A percentile compares a stretch with the other conserved stretches of the same genome.
These are phyloP conservation scores for Cylindrotheca closterium DNA, from an alignment of 108 stramenopile genomes.

Conservation along the genomic window DNA sequence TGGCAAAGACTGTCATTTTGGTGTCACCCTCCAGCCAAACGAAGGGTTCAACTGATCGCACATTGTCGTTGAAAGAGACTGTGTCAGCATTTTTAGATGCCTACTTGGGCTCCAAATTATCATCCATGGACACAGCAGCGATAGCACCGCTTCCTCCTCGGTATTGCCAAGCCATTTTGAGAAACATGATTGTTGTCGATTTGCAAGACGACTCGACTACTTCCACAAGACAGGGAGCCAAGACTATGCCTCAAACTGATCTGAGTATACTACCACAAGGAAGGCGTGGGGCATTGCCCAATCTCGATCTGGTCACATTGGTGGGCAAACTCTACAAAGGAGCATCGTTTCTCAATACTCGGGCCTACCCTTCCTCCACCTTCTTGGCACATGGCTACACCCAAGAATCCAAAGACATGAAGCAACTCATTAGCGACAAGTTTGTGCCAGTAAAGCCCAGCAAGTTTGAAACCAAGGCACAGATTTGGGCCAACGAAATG, in stretches of 20 bases:
- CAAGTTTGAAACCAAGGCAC: not conserved
- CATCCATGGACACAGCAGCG: not conserved
- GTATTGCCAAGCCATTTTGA: slow-evolving; percentile 54
- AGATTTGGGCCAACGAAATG: slow-evolving; percentile 48
- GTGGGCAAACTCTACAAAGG: slow-evolving; percentile 23
- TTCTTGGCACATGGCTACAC: slow-evolving; percentile 25
- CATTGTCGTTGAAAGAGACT: slow-evolving; percentile 24
- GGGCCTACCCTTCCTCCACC: slow-evolving; percentile 13
- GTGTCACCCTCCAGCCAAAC: slow-evolving; percentile 46
- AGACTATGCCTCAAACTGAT: not conserved
- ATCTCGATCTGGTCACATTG: slow-evolving; percentile 82
- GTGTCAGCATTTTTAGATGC: slow-evolving; percentile 43
- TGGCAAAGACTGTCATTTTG: slow-evolving; percentile 73
- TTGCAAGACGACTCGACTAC: slow-evolving; percentile 17
- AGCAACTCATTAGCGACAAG: not conserved
- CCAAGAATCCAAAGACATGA: slow-evolving; percentile 10
- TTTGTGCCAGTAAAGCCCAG: not conserved
- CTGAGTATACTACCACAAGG: slow-evolving; percentile 68
- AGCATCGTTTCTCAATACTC: slow-evolving; percentile 17
- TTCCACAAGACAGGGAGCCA: not conserved
- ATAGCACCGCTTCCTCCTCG: slow-evolving; percentile 45
- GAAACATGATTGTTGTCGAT: slow-evolving; percentile 63
- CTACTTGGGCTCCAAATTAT: slow-evolving; percentile 23
- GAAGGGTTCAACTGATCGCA: not conserved
- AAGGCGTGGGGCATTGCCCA: slow-evolving; percentile 69